Conservation (phyloP, 2,329 filamentous ascomycete genomes). For the Chalaropsis thielavioides region DNA sequence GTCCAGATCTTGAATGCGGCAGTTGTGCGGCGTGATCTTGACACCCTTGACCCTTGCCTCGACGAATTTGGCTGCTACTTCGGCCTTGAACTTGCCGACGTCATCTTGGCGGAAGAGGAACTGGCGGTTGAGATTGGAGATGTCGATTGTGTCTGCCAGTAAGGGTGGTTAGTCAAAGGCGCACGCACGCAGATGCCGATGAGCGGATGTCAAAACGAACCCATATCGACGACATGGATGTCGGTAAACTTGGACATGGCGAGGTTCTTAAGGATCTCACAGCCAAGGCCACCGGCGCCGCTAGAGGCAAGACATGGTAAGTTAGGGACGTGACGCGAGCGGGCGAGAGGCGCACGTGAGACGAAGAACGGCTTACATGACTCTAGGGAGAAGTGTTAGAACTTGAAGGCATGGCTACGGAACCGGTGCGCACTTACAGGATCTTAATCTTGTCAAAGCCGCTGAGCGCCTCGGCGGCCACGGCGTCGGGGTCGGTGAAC, state of each 20-base stretch:
- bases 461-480: constrained; percentile 37
- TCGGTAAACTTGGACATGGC: constrained; percentile 91
- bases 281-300: constrained; percentile 85
- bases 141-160: constrained; percentile 76
- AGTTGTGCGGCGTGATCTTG: constrained; percentile 84
- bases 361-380: constrained; percentile 31
- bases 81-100: constrained; percentile 86
- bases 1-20: constrained; percentile 92
- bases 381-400: constrained; percentile 26
- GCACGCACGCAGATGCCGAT: not conserved
- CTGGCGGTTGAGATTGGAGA: constrained; percentile 93
- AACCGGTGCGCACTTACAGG: constrained; percentile 38
- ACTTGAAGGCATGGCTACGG: not conserved
- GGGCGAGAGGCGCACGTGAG: constrained; percentile 11
- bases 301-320: constrained; percentile 32
- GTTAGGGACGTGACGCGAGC: constrained; percentile 15
- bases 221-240: constrained; percentile 99
- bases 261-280: constrained; percentile 91
- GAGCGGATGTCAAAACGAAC: constrained; percentile 29
- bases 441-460: constrained; percentile 59
- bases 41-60: constrained; percentile 80
- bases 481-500: constrained; percentile 54
- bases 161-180: constrained; percentile 14
- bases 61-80: constrained; percentile 83
- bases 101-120: constrained; percentile 88